Evolutionary conservation across 2,329 filamentous ascomycete genomes (phyloP).

Genomic region (Lachnellula subtilissima): DNA sequence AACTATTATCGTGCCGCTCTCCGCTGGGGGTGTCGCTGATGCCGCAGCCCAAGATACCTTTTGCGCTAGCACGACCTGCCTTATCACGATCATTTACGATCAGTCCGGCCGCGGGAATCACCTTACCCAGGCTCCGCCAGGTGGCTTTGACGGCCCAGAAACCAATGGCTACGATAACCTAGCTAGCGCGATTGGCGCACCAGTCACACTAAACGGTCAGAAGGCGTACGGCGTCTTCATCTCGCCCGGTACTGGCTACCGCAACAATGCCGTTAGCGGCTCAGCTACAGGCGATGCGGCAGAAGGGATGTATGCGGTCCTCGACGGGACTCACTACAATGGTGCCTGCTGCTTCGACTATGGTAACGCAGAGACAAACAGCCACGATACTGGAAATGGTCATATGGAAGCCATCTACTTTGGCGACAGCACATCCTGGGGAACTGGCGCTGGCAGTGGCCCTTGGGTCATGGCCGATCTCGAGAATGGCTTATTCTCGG

Average conservation of each 20-base stretch:
- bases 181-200: slow-evolving; percentile 54
- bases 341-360: slow-evolving; percentile 53
- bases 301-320: slow-evolving; percentile 56
- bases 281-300: slow-evolving; percentile 50
- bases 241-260: slow-evolving; percentile 58
- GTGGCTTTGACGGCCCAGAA: slow-evolving; percentile 52
- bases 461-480: slow-evolving; percentile 68
- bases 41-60: slow-evolving; percentile 57
- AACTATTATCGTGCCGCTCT: slow-evolving; percentile 39
- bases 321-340: slow-evolving; percentile 58
- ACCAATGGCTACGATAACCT: slow-evolving; percentile 54
- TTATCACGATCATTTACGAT: slow-evolving; percentile 62
- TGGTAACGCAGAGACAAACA: slow-evolving; percentile 51
- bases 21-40: slow-evolving; percentile 58
- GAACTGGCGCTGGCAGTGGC: slow-evolving; percentile 51
- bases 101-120: slow-evolving; percentile 59
- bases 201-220: slow-evolving; percentile 54
- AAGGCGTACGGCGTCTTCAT: slow-evolving; percentile 62
- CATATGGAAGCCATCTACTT: slow-evolving; percentile 69
- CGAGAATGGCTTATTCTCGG: slow-evolving; percentile 63
- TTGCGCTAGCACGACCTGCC: slow-evolving; percentile 55
- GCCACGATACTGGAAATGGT: slow-evolving; percentile 51
- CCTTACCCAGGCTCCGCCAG: slow-evolving; percentile 56
- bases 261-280: slow-evolving; percentile 50
- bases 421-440: slow-evolving; percentile 51